Base-by-base conservation (phyloP, 352 stramenopile genomes). In the Saprolegnia diclina region DNA sequence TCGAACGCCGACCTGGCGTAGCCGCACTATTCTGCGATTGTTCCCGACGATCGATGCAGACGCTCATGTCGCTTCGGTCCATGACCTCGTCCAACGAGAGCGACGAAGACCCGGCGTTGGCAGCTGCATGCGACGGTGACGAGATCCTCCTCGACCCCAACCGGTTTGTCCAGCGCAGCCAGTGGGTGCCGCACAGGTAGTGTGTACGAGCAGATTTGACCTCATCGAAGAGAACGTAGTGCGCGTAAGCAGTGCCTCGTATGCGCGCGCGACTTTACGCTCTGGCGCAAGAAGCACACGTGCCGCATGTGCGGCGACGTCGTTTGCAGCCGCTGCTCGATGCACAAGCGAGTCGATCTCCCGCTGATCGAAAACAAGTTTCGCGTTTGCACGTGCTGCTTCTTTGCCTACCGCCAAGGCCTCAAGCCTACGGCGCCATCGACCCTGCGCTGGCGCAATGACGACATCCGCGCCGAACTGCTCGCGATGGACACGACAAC, bases 281-380 rank as follows among this genome's bases (percentile, higher is more conserved):
- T 90, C 10, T 69, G 63, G 63, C 78, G 85, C 26, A 89, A 91
- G 65, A 81, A 84, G 19, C 85, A 92, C 66, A 84, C 80, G 56
- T 92, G 85, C 61, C 85, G 85, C 61, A 91, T 92, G 83, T 92
- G 85, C 37, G 83, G 85, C 10, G 80, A 91, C 68, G 80, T 91
- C 9, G 78, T 92, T 54, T 92, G 85, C 75, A 83, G 80, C 53
- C 79, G 83, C 13, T 92, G 85, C 65, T 91, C 85, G 10, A 76
- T 90, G 22, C 88, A 89, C 71, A 83, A 83, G 38, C 68, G 74
- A 52, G 84, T 91, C 35, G 79, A 83, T 70, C 67, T 89, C 19
- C 83, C 80, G 0, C 71, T 89, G 18, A 56, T 83, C 56, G 74
- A 73, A 9, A 83, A 74, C 66, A 88, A 88, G 56, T 78, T 84